Base-by-base conservation (phyloP, 1,284 basidiomycete genomes). In the Microbotryum violaceum region DNA sequence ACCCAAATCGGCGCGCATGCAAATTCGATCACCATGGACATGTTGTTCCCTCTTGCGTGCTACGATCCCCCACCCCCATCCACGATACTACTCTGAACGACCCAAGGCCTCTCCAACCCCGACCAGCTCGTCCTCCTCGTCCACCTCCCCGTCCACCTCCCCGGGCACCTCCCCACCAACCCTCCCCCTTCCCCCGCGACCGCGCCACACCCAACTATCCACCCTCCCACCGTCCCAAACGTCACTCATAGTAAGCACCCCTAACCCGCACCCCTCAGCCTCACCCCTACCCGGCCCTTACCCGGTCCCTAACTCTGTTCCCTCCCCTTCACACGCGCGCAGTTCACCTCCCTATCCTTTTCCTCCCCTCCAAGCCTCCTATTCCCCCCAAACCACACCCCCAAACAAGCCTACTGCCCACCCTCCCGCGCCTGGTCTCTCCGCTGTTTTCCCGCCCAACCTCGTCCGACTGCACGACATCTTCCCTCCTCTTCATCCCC, bases 281-380 rank as follows among this genome's bases (percentile, higher is more conserved):
- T 31, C 31, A 31, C 9, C 31, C 29, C 29, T 31, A 31, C 29
- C 29, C 29, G 9, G 9, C 9, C 29, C 31, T 8, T 10, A 31
- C 31, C 31, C 31, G 5, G 27, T 31, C 31, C 31, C 31, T 31
- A 31, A 31, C 31, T 8, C 6, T 16, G 16, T 23, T n/a, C 14
- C 29, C 8, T 4, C 21, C 21, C 12, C 2, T 6, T 7, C 12
- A 6, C 6, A 31, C 2, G 8, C 27, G 9, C 21, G 20, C 60
- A 64, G 63, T 64, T 64, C 48, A 53, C 54, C 25, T 58, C 60
- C 16, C 54, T 62, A 10, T 50, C 60, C 18, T 61, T 59, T 46
- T 23, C 27, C 29, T 27, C 57, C 6, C 44, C 51, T 0, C 46
- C 57, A 0, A 4, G 37, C 14, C 23, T 37, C 37, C 54, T 62